A percentile compares a stretch with the other conserved stretches of the same genome.
Evolutionary conservation across 2,329 filamentous ascomycete genomes (phyloP).

Genomic region (Nigrospora osmanthi): DNA sequence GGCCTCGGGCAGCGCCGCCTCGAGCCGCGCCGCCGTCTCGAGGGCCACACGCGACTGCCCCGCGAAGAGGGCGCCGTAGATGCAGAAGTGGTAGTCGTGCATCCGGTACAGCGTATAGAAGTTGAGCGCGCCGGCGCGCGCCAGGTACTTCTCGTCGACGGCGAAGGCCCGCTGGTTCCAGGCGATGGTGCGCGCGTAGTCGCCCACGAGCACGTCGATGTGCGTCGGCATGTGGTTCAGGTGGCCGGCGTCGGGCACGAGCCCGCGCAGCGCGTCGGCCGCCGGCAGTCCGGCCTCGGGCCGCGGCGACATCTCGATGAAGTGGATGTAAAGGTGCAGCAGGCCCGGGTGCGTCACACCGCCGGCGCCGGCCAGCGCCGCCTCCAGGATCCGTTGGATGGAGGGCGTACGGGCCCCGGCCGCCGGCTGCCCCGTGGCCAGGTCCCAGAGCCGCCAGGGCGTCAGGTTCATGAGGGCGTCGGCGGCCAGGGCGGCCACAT

Average conservation of each 20-base stretch:
- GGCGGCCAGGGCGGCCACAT: constrained; percentile 56
- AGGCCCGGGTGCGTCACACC: constrained; percentile 57
- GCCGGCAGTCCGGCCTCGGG: constrained; percentile 55
- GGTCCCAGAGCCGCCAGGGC: constrained; percentile 58
- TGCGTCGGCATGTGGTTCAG: constrained; percentile 73
- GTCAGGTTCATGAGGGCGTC: constrained; percentile 60
- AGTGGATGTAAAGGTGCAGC: constrained; percentile 68
- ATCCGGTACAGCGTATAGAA: constrained; percentile 73
- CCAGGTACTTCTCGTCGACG: constrained; percentile 61
- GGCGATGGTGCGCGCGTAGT: constrained; percentile 58
- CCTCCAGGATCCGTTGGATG: constrained; percentile 49
- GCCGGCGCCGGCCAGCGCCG: constrained; percentile 40
- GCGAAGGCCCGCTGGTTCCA: constrained; percentile 60
- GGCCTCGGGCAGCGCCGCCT: constrained; percentile 53
- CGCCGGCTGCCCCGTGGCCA: constrained; percentile 48
- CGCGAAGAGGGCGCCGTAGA: constrained; percentile 74
- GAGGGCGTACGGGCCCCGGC: constrained; percentile 48
- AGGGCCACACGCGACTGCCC: constrained; percentile 57
- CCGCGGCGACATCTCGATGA: constrained; percentile 67
- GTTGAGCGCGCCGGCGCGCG: constrained; percentile 50
- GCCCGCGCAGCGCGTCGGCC: constrained; percentile 53
- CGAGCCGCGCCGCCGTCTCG: constrained; percentile 50
- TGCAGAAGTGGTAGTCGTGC: constrained; percentile 67
- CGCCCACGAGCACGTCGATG: constrained; percentile 64
- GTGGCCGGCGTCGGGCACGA: constrained; percentile 65